Evolutionary conservation across 768 basidiomycete genomes (phyloP).

Genomic region (Lenzites betulinus): DNA sequence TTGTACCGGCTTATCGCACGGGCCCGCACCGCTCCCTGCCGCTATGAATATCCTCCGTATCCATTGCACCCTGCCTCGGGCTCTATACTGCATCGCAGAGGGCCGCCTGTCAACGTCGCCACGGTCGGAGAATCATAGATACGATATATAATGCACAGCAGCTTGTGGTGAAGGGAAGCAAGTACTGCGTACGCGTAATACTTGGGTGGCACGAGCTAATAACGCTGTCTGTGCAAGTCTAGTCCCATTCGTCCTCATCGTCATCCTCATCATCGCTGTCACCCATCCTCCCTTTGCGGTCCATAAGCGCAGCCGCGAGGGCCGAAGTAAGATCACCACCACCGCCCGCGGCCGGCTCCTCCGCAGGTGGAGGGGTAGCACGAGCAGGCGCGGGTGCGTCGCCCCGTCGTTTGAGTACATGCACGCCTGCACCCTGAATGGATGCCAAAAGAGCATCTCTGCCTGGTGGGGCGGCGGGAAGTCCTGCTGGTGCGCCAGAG

Average conservation of each 20-base stretch:
- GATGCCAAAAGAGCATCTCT: slow-evolving; percentile 71
- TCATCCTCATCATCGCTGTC: slow-evolving; percentile 56
- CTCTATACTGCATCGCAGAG: background rate
- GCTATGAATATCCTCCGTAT: background rate
- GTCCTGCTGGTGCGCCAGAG: slow-evolving; percentile 23
- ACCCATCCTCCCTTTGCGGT: slow-evolving; percentile 84
- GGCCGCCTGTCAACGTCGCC: background rate
- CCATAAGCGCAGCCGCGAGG: slow-evolving; percentile 78
- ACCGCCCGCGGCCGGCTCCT: slow-evolving; percentile 41
- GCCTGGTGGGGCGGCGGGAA: slow-evolving; percentile 59
- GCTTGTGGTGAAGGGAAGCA: too few species aligned
- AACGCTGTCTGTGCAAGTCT: background rate
- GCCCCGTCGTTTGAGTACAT: slow-evolving; percentile 65
- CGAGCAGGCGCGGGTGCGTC: slow-evolving; percentile 29
- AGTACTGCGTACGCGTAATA: too few species aligned
- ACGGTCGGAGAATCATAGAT: background rate
- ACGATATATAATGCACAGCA: slow-evolving; percentile 5
- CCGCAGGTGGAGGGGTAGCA: slow-evolving; percentile 38
- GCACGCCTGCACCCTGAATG: slow-evolving; percentile 81
- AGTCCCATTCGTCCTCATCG: slow-evolving; percentile 37
- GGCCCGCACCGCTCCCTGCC: background rate
- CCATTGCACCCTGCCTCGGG: background rate
- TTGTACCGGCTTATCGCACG: slow-evolving; percentile 17
- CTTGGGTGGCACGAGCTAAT: background rate
- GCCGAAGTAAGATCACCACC: slow-evolving; percentile 82